Evolutionary conservation across 768 basidiomycete species (phyloP).

Genomic region (Cystofilobasidium bisporidii): DNA sequence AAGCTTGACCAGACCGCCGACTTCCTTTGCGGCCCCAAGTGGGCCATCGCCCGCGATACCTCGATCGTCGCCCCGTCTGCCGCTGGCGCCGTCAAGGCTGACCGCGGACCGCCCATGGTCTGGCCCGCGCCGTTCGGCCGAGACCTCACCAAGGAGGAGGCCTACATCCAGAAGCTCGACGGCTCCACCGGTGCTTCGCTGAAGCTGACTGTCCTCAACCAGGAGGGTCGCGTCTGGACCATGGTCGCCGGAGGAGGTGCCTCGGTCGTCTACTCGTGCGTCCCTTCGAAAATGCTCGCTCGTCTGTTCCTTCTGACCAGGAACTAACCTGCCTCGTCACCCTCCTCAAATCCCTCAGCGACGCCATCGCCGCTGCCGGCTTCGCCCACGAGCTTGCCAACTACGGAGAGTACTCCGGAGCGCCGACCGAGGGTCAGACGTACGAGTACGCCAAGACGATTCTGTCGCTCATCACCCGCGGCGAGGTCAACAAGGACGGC

Average conservation of each 20-base stretch:
- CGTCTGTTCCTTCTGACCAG: no score
- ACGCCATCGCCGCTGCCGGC: conserved; percentile 81
- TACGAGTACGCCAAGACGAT: conserved; percentile 99
- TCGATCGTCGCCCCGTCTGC: conserved; percentile 47
- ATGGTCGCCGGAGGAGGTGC: conserved; percentile 98
- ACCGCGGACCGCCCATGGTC: conserved; percentile 95
- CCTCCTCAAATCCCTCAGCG: conserved; percentile 44
- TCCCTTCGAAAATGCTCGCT: not conserved
- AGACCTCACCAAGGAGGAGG: conserved; percentile 95
- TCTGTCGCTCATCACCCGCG: conserved; percentile 89
- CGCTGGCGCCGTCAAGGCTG: conserved; percentile 56
- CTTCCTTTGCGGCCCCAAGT: conserved; percentile 94
- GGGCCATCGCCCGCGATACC: conserved; percentile 91
- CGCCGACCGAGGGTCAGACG: conserved; percentile 94
- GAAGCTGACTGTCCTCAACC: conserved; percentile 92
- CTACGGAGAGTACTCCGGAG: conserved; percentile 98
- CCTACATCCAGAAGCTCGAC: conserved; percentile 97
- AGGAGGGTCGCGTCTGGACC: conserved; percentile 94
- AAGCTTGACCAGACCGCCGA: conserved; percentile 99
- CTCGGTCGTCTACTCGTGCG: conserved; percentile 52
- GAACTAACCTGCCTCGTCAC: conserved; percentile 27
- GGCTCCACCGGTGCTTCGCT: conserved; percentile 94
- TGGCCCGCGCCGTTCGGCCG: conserved; percentile 82
- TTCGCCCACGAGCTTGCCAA: conserved; percentile 97
- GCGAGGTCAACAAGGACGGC: conserved; percentile 61